Evolutionary conservation across 495 filamentous ascomycete genomes (phyloP).

Genomic region (Entonaema liquescens): DNA sequence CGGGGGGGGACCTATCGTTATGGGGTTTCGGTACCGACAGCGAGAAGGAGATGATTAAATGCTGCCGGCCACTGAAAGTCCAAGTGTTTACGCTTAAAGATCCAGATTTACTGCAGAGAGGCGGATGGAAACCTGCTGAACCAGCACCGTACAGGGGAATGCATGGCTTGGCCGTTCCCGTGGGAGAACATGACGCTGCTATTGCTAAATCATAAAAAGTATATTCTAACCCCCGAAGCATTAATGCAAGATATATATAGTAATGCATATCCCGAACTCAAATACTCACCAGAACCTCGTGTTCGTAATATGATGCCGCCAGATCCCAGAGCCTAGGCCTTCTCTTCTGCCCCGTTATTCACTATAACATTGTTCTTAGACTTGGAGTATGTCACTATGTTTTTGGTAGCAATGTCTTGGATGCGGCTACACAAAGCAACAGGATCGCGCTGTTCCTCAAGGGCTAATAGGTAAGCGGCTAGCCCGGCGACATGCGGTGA

Average conservation of each 20-base stretch:
- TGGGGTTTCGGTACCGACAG: constrained; percentile 79
- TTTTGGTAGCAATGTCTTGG: constrained; percentile 44
- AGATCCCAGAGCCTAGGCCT: background rate
- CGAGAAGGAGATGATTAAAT: constrained; percentile 71
- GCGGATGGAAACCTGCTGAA: constrained; percentile 68
- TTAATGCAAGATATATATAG: constrained; percentile 21
- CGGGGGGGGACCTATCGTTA: constrained; percentile 72
- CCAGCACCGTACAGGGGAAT: constrained; percentile 67
- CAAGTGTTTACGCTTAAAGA: constrained; percentile 72
- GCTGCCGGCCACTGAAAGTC: constrained; percentile 75
- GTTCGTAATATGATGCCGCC: background rate
- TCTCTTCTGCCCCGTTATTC: constrained; percentile 41
- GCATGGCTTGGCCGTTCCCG: constrained; percentile 66
- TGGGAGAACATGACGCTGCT: constrained; percentile 35
- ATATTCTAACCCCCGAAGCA: background rate
- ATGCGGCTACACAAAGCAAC: constrained; percentile 45
- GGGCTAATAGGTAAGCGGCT: constrained; percentile 56
- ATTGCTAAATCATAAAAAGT: constrained; percentile 10
- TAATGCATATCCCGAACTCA: background rate
- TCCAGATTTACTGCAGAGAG: constrained; percentile 53
- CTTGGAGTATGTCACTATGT: constrained; percentile 34
- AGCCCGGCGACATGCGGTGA: constrained; percentile 61
- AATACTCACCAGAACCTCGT: background rate
- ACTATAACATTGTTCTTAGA: constrained; percentile 43
- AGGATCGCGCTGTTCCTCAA: constrained; percentile 45